These are phyloP conservation scores for Colletotrichum lini DNA, from an alignment of 2,329 filamentous ascomycete species.

Conservation along the genomic window DNA sequence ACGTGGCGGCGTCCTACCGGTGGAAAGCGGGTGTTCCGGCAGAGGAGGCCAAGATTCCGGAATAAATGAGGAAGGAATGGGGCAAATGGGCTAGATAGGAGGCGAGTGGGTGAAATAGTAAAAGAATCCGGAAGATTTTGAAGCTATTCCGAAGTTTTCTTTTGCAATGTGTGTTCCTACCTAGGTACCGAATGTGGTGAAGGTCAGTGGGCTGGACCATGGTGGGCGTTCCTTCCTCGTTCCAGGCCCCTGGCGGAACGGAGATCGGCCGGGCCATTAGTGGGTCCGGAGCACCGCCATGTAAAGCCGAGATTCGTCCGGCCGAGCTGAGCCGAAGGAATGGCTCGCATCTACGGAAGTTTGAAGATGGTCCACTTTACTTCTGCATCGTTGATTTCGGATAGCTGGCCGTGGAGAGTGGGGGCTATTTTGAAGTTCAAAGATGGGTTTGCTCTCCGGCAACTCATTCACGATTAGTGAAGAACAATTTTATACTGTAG, in stretches of 20 bases:
- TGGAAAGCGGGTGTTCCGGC: slow-evolving; percentile 53
- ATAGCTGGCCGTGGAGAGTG: neutral
- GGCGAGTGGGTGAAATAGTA: neutral
- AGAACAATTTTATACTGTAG: too few relatives aligned
- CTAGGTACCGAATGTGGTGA: neutral
- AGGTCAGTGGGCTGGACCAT: neutral
- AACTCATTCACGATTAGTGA: too few relatives aligned
- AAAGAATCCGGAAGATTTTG: neutral
- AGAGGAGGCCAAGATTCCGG: slow-evolving; percentile 49
- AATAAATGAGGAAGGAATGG: neutral
- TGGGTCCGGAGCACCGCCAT: neutral
- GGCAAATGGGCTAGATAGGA: too few relatives aligned
- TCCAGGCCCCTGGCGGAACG: neutral
- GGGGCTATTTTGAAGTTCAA: neutral
- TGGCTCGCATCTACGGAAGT: slow-evolving; percentile 42
- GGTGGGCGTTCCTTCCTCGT: neutral
- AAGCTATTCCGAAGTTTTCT: slow-evolving; percentile 14
- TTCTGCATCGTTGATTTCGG: slow-evolving; percentile 3
- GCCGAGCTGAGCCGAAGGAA: slow-evolving; percentile 39
- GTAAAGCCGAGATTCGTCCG: slow-evolving; percentile 41
- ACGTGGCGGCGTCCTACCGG: slow-evolving; percentile 66
- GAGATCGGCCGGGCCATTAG: slow-evolving; percentile 9
- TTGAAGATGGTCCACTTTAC: slow-evolving; percentile 28
- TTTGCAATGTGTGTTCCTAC: too few relatives aligned
- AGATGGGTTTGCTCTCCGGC: too few relatives aligned